Evolutionary conservation across 1,284 basidiomycete species (phyloP), one percentile per base, ranked within the genome.

Genomic region (Ustilago trichophora): DNA sequence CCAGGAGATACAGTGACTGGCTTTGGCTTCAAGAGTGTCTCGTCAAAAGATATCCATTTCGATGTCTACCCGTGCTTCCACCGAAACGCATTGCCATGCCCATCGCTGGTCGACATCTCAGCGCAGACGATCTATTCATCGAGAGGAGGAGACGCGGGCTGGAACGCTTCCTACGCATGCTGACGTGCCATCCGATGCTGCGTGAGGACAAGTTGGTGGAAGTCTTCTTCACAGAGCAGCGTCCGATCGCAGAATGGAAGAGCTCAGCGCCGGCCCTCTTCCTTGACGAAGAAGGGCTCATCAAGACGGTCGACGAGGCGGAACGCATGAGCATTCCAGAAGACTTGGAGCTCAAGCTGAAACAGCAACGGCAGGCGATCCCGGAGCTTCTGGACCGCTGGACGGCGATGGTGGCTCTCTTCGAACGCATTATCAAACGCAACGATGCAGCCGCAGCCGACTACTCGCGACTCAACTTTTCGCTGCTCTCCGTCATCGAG

Each of bases 1-100:
- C 57, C 9, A 33, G 73, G n/a, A 34, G 71, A 25, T 75, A 75
- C 64, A 67, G 62, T 27, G 73, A 75, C 35, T 75, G 72, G 58
- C 55, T 73, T 19, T 73, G 66, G 64, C 56, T 75, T 15, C 41
- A 49, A 19, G 70, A 67, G 15, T 71, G 67, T 27, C 57, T 75
- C 4, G 48, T 71, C 19, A 66, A 65, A 29, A 36, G 73, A 11
- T 75, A 70, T 21, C 73, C 73, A 2, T 75, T 75, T 43, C 66
- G 73, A 19, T 71, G 72, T 38, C 35, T 75, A 6, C 65, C 70
- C 6, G 43, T 66, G 7, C 47, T 75, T 12, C 73, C 73, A 4
- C 70, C 73, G 1, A 75, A 75, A 44, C 46, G 73, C 12, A 64
- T 75, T 10, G 48, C 63, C 11, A 49, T 70, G 36, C 67, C 67